Conservation (phyloP, 306 rosid species). For the Cicer judaicum region DNA sequence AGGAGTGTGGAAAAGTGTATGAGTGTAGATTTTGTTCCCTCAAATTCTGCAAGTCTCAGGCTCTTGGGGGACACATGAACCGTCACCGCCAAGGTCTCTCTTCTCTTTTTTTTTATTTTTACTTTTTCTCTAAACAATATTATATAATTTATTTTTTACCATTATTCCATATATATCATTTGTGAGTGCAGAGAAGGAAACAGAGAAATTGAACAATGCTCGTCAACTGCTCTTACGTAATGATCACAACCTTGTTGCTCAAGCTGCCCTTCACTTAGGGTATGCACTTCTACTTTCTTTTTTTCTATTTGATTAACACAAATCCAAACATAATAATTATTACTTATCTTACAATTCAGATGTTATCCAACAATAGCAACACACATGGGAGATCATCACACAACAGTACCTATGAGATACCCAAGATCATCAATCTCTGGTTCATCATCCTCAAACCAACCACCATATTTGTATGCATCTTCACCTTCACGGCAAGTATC, state of each 20-base stretch:
- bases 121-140: too few species aligned
- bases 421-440: constrained; percentile 73
- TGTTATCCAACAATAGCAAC: constrained; percentile 69
- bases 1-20: constrained; percentile 63
- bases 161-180: neutral
- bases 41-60: constrained; percentile 99
- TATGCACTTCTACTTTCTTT: neutral
- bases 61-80: constrained; percentile 99
- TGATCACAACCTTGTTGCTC: constrained; percentile 24
- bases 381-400: constrained; percentile 61
- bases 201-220: constrained; percentile 22
- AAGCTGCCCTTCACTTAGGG: constrained; percentile 24
- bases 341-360: constrained; percentile 38
- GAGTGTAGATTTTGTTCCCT: constrained; percentile 99
- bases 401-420: constrained; percentile 63
- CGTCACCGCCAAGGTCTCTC: constrained; percentile 96
- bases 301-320: neutral
- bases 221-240: constrained; percentile 30
- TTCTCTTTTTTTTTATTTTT: too few species aligned
- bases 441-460: constrained; percentile 59
- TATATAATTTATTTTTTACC: too few species aligned
- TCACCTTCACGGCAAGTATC: constrained; percentile 58
- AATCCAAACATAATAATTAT: too few species aligned
- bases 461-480: constrained; percentile 54
- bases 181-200: constrained; percentile 3